Evolutionary conservation across 805 yeast genomes (phyloP).

Genomic region (Candida krabiensis): DNA sequence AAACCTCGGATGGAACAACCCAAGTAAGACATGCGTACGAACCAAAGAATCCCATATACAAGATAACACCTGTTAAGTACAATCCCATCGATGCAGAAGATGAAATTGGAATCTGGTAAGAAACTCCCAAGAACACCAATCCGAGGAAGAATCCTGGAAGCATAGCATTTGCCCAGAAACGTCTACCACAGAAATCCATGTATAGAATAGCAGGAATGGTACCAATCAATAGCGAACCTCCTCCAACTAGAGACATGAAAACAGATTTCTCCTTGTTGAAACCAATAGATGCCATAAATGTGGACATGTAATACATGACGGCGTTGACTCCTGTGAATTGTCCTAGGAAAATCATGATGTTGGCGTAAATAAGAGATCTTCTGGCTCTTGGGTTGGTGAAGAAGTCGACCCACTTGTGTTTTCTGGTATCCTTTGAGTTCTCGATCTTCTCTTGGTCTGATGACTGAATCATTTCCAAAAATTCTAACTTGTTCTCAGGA

Average conservation of each 20-base stretch:
- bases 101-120: constrained; percentile 46
- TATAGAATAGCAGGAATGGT: constrained; percentile 63
- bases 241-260: constrained; percentile 69
- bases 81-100: constrained; percentile 54
- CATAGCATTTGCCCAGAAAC: constrained; percentile 61
- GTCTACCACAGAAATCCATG: constrained; percentile 58
- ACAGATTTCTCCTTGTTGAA: constrained; percentile 52
- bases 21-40: constrained; percentile 66
- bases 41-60: constrained; percentile 68
- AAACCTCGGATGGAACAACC: constrained; percentile 68
- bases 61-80: constrained; percentile 59
- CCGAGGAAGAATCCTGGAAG: constrained; percentile 58
- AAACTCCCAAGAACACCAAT: constrained; percentile 57
- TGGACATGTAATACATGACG: constrained; percentile 63
- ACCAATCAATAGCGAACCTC: constrained; percentile 61
- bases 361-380: constrained; percentile 58
- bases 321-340: constrained; percentile 72
- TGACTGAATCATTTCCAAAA: constrained; percentile 55
- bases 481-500: constrained; percentile 48
- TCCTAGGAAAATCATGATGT: constrained; percentile 57
- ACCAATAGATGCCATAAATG: constrained; percentile 55
- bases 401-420: constrained; percentile 50
- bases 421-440: constrained; percentile 31
- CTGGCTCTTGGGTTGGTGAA: constrained; percentile 57
- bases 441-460: constrained; percentile 42